phyloP scores from a whole-genome alignment of 2,329 filamentous ascomycete species.

The Pseudogymnoascus sp. region DNA sequence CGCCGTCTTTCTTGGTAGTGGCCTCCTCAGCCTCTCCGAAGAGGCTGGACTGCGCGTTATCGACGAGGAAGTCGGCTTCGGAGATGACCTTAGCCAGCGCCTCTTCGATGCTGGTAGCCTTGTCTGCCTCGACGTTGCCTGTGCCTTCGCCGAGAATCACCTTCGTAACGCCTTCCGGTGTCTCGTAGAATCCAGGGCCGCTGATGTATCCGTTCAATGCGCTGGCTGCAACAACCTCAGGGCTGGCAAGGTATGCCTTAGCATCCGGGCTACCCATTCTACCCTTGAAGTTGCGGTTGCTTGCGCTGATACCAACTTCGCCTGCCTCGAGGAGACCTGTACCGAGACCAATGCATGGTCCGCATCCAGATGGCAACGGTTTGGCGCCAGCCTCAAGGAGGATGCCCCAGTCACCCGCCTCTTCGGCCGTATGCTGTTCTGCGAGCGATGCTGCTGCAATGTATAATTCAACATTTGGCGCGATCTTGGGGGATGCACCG shows the following conservation, averaged over 20 bases:
- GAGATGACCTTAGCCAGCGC: conserved; percentile 64
- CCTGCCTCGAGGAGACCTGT: conserved; percentile 68
- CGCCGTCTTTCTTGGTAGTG: conserved; percentile 30
- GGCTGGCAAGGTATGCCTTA: conserved; percentile 78
- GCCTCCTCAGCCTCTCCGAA: conserved; percentile 23
- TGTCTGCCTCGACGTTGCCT: conserved; percentile 55
- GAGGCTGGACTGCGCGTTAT: conserved; percentile 28
- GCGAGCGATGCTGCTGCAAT: conserved; percentile 75
- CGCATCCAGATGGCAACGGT: conserved; percentile 65
- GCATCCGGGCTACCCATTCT: conserved; percentile 77
- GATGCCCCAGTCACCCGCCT: conserved; percentile 75
- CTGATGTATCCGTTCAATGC: conserved; percentile 65
- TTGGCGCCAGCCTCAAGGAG: conserved; percentile 73
- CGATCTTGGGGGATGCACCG: conserved; percentile 61
- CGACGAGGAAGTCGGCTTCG: conserved; percentile 53
- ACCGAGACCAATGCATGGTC: conserved; percentile 79
- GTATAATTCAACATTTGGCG: conserved; percentile 73
- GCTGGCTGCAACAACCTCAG: conserved; percentile 87
- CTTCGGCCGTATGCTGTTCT: conserved; percentile 72
- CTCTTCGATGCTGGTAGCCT: conserved; percentile 59
- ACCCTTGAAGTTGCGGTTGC: conserved; percentile 86
- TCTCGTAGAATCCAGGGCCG: conserved; percentile 71
- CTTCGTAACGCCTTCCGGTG: conserved; percentile 59
- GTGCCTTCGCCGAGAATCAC: conserved; percentile 65
- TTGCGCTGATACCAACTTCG: conserved; percentile 78